Conservation (phyloP, 164 flowering plant species). For the Magnolia changhungtana region DNA sequence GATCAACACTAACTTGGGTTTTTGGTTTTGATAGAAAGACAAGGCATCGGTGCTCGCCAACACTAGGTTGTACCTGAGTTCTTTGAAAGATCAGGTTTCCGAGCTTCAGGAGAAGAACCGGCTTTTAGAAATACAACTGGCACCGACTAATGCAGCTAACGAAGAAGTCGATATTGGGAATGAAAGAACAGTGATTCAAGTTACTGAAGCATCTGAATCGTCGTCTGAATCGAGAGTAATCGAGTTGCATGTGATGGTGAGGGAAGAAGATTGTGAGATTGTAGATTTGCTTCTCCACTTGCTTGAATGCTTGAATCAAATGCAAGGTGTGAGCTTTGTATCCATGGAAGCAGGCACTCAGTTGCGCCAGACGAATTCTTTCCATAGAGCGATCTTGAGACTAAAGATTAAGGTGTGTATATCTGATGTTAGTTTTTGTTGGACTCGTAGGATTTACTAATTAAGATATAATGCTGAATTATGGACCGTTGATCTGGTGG, state of each 20-base stretch:
- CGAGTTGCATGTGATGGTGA: conserved; percentile 40
- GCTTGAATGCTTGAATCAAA: conserved; percentile 50
- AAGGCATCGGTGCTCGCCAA: conserved; percentile 64
- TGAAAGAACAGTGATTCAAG: conserved; percentile 30
- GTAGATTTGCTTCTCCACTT: conserved; percentile 36
- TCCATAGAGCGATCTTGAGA: conserved; percentile 28
- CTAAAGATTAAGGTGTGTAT: conserved; percentile 38
- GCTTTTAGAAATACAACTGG: conserved; percentile 37
- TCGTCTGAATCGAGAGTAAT: conserved; percentile 34
- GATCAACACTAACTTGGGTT: not conserved
- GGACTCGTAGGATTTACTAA: not conserved
- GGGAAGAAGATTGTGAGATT: conserved; percentile 30
- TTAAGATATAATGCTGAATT: not conserved
- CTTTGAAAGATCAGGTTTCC: conserved; percentile 43
- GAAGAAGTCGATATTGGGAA: conserved; percentile 9
- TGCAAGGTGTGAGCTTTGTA: conserved; percentile 24
- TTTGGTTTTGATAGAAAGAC: conserved; percentile 46
- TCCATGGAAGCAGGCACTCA: conserved; percentile 44
- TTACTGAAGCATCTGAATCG: conserved; percentile 24
- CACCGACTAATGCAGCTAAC: conserved; percentile 6
- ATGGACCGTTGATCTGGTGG: not conserved
- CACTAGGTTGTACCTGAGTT: conserved; percentile 46
- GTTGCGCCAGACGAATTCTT: conserved; percentile 18
- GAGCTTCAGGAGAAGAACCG: conserved; percentile 51
- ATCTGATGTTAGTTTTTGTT: not conserved